Evolutionary conservation across 1,284 basidiomycete genomes (phyloP).

Genomic region (Sparassis latifolia): DNA sequence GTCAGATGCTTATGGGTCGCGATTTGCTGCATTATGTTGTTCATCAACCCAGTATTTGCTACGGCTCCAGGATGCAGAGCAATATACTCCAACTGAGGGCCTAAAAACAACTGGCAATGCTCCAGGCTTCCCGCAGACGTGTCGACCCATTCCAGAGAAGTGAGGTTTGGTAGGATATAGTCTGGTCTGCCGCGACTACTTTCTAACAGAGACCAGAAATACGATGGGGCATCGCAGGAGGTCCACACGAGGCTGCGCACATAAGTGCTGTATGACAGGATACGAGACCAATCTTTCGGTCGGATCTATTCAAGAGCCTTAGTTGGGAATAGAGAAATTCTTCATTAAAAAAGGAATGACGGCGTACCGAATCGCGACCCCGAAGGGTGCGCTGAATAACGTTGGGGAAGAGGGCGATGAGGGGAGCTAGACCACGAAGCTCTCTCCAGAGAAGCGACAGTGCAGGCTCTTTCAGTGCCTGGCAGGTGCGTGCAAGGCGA

Average conservation of each 20-base stretch:
- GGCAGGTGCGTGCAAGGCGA: constrained; percentile 67
- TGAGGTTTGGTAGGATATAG: constrained; percentile 63
- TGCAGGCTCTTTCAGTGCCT: constrained; percentile 62
- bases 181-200: constrained; percentile 46
- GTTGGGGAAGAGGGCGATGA: constrained; percentile 63
- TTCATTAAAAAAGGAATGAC: constrained; percentile 9
- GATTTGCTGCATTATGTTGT: no score
- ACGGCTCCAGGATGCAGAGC: no score
- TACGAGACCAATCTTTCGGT: constrained; percentile 59
- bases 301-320: constrained; percentile 39
- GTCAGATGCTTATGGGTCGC: no score
- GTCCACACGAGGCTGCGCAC: constrained; percentile 60
- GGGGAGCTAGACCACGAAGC: constrained; percentile 63
- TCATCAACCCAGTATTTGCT: no score
- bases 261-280: constrained; percentile 57
- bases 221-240: constrained; percentile 51
- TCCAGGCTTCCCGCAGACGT: constrained; percentile 59
- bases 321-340: constrained; percentile 10
- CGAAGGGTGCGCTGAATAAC: constrained; percentile 54
- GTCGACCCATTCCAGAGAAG: constrained; percentile 62
- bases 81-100: constrained; percentile 41
- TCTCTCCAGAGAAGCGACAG: constrained; percentile 68
- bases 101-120: constrained; percentile 56
- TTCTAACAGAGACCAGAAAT: constrained; percentile 59
- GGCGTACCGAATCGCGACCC: constrained; percentile 66